Evolutionary conservation across 371 early-diverging fungal species (phyloP).

Genomic region (Coemansia sp.): DNA sequence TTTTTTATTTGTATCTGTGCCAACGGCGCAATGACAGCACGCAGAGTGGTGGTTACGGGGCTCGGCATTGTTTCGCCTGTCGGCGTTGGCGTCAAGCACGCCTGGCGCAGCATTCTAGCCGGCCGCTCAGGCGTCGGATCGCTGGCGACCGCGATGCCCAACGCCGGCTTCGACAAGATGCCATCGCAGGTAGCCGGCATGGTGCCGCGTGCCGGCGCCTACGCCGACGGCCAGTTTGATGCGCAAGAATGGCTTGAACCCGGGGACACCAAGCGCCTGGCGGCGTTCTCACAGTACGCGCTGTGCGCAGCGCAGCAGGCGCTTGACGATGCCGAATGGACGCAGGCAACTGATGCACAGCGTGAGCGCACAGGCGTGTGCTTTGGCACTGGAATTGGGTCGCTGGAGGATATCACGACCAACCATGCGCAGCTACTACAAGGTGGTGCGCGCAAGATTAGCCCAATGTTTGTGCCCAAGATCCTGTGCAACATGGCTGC

Average conservation of each 20-base stretch:
- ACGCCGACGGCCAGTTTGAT: slow-evolving; percentile 62
- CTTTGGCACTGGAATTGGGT: slow-evolving; percentile 91
- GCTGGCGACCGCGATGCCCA: slow-evolving; percentile 46
- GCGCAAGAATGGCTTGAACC: slow-evolving; percentile 70
- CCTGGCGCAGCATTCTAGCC: slow-evolving; percentile 75
- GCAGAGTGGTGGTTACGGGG: slow-evolving; percentile 93
- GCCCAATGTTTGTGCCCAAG: slow-evolving; percentile 89
- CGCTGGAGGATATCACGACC: slow-evolving; percentile 77
- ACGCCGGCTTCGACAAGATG: slow-evolving; percentile 53
- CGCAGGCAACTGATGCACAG: slow-evolving; percentile 55
- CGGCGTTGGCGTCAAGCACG: slow-evolving; percentile 69
- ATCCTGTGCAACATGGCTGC: slow-evolving; percentile 94
- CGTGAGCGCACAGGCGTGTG: slow-evolving; percentile 72
- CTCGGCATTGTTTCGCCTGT: slow-evolving; percentile 93
- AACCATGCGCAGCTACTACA: slow-evolving; percentile 58
- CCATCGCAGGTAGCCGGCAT: slow-evolving; percentile 82
- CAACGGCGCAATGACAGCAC: slow-evolving; percentile 15
- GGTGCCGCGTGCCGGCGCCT: slow-evolving; percentile 59
- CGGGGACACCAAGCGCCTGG: slow-evolving; percentile 75
- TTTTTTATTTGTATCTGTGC: neutral
- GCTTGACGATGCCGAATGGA: slow-evolving; percentile 78
- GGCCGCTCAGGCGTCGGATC: slow-evolving; percentile 78
- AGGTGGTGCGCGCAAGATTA: slow-evolving; percentile 73
- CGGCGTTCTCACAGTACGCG: slow-evolving; percentile 86
- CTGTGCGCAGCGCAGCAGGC: slow-evolving; percentile 85